Evolutionary conservation across 208 protist genomes (phyloP), one percentile per base, ranked within the genome.

Genomic region (Tetramitus jugosus): DNA sequence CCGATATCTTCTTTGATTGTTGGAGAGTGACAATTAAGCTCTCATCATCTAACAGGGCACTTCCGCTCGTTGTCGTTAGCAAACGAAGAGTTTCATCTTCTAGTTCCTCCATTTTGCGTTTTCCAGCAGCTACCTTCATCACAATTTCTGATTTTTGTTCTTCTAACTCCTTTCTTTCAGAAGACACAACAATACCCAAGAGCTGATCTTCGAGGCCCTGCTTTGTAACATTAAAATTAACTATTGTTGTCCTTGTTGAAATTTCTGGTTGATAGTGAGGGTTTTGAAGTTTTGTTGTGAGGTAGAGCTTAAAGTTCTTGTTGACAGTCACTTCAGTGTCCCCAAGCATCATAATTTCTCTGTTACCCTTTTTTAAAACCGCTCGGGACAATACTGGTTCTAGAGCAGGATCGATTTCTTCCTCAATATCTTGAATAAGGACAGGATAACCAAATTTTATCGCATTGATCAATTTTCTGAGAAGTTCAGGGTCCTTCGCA

Each of bases 151-250:
- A 93, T 83, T 98, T 99, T 79, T 98, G 89, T 76, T 94, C 90
- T 86, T 99, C 96, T 42, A 99, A 87, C 82, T 98, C 95, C 35
- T 93, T 92, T 81, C 94, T 93, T 90, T 99, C 97, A 83, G 93
- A 91, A 79, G 91, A 86, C 62, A 99, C 97, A 4, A 98, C 94
- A 78, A 96, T 94, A 78, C 96, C 97, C 29, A 98, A 90, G 80
- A 99, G 87, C 90, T 99, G 96, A 85, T 98, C 96, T 87, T 98
- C 95, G 53, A 99, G 82, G 20, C 96, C 97, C 77, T 98, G 88
- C 83, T 97, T 92, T 81, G 96, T 95, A 35, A 99, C 96, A 29
- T 95, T 94, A 83, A 98, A 99, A 91, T 98, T 98, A 42, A 98
- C 90, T 52, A 99, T 85, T 61, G 93, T 97, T 60, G 94, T 89